Evolutionary conservation across 2,329 filamentous ascomycete genomes (phyloP), one percentile per base, ranked within the genome.

Genomic region (Calonectria honghensis): DNA sequence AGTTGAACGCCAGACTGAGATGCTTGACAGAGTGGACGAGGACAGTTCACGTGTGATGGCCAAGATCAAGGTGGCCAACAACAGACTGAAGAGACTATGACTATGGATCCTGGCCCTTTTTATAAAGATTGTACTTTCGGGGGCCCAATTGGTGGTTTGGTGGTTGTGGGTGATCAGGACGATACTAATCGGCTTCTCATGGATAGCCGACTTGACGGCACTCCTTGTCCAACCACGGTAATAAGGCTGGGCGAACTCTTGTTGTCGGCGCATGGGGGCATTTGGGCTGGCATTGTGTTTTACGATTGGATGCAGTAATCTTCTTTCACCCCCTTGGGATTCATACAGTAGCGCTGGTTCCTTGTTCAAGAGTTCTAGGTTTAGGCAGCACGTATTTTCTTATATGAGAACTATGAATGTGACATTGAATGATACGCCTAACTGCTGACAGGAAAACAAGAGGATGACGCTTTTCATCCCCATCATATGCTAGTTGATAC

Each of bases 11-110:
- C 94, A 96, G 86, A 94, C 92, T 70, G 89, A 91, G 83, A 91
- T 95, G 90, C 87, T 97, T 37, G 90, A 91, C 16, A 84, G 91
- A 77, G 82, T 96, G 75, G 92, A 93, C 76, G 87, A 92, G 70
- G 93, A 96, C 84, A 89, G 90, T 3, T 91, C 93, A 75, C 87
- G 93, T 7, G 87, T 95, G 20, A 88, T 90, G 54, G 89, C 89
- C 75, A 96, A 96, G 89, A 85, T 96, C 72, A 88, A 90, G 75
- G 91, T 96, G 74, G 94, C 93, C n/a, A 95, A 94, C 87, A 92
- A 92, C 80, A 90, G 94, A 72, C 90, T 93, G 73, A 90, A 88
- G 82, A 94, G 93, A 86, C 92, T 96, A 79, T 89, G 86, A 88
- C 85, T 84, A 74, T 68, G 80, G 74, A 73, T 77, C 14, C 65